A percentile compares a stretch with the other conserved stretches of the same genome.
phyloP scores from a whole-genome alignment of 2,329 filamentous ascomycete species.

The Dendrostoma leiphaemia region DNA sequence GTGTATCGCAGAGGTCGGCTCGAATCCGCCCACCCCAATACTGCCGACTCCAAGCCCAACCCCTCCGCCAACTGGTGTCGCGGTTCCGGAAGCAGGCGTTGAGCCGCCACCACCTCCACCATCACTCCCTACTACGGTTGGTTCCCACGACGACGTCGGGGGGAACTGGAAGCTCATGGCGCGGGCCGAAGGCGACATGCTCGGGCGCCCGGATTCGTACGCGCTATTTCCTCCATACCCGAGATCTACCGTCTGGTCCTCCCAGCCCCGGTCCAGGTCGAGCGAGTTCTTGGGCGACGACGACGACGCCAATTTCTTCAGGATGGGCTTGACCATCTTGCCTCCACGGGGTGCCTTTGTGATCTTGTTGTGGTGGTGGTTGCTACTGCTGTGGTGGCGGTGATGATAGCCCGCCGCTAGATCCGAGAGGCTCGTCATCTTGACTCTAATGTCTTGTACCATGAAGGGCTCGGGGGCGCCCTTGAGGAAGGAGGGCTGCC shows the following conservation, averaged over 20 bases:
- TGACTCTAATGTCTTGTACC: constrained; percentile 5
- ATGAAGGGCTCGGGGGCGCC: neutral
- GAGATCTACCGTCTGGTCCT: constrained; percentile 47
- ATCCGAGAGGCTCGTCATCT: constrained; percentile 36
- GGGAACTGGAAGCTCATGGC: constrained; percentile 46
- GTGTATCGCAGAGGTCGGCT: neutral
- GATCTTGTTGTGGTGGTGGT: constrained; percentile 32
- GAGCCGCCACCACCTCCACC: neutral
- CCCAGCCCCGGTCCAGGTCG: constrained; percentile 59
- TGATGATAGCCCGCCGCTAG: constrained; percentile 26
- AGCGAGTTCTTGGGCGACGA: constrained; percentile 62
- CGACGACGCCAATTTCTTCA: constrained; percentile 51
- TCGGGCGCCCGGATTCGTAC: constrained; percentile 24
- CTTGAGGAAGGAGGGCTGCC: neutral
- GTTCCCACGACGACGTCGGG: constrained; percentile 15
- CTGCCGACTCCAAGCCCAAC: too few relatives aligned
- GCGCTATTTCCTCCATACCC: constrained; percentile 28
- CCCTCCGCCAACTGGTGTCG: constrained; percentile 18
- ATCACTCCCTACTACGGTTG: neutral
- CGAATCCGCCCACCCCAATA: too few relatives aligned
- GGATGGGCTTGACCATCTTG: constrained; percentile 57
- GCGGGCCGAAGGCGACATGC: constrained; percentile 27
- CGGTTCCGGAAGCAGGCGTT: constrained; percentile 20
- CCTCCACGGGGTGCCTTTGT: constrained; percentile 44
- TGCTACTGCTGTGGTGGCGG: constrained; percentile 20